Conservation (phyloP, 2,329 filamentous ascomycete species). For the Knufia fluminis region DNA sequence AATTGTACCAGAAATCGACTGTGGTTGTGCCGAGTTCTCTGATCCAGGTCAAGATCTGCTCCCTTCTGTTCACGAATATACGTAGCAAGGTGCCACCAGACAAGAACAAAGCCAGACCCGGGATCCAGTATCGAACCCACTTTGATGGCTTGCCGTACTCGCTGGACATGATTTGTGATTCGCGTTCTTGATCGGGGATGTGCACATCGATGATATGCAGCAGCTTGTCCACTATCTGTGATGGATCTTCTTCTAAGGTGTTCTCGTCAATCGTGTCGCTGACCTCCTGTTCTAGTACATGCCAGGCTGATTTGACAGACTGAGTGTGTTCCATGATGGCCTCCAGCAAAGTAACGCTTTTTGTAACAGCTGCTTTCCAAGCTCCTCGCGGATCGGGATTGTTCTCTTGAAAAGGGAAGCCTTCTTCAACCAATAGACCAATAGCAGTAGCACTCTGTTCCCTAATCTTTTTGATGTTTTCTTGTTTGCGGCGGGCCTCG, state of each 20-base stretch:
- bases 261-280: constrained; percentile 50
- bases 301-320: constrained; percentile 46
- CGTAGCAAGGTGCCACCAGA: constrained; percentile 82
- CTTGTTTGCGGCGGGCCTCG: constrained; percentile 67
- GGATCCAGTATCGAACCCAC: constrained; percentile 81
- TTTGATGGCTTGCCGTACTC: constrained; percentile 66
- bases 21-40: constrained; percentile 67
- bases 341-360: constrained; percentile 77
- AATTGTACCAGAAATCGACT: constrained; percentile 90
- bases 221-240: constrained; percentile 29
- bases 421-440: constrained; percentile 80
- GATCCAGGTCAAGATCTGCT: constrained; percentile 72
- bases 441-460: constrained; percentile 78
- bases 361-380: constrained; percentile 68
- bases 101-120: constrained; percentile 58
- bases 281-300: constrained; percentile 48
- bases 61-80: constrained; percentile 62
- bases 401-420: constrained; percentile 50
- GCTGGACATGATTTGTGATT: constrained; percentile 47
- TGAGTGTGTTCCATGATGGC: constrained; percentile 67
- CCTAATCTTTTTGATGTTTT: constrained; percentile 59
- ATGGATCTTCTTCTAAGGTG: constrained; percentile 19
- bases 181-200: constrained; percentile 56
- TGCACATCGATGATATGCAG: constrained; percentile 55
- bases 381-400: constrained; percentile 33